Conservation (phyloP, 192 early-diverging fungal genomes). For the Linnemannia zychae region DNA sequence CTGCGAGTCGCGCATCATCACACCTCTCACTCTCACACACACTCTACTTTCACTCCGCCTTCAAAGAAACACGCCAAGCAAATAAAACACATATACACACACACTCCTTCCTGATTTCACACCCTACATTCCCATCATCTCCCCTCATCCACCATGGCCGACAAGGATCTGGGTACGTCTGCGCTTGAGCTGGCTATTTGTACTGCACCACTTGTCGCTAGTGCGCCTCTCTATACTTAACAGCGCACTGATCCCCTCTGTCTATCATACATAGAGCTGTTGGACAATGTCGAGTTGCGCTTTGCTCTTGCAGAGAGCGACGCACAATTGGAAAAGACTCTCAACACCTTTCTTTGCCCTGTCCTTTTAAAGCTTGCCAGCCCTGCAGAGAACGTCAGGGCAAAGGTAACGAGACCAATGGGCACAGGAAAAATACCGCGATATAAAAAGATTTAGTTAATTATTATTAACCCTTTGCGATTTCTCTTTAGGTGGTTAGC, state of each 20-base stretch:
- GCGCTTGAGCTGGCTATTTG: neutral
- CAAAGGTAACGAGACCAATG: conserved; percentile 50
- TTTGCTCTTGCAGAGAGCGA: conserved; percentile 81
- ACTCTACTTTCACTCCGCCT: no score
- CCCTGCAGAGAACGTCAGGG: conserved; percentile 55
- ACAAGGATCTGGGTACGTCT: conserved; percentile 43
- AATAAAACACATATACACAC: no score
- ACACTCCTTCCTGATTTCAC: no score
- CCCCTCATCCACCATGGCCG: conserved; percentile 36
- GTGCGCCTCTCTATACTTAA: neutral
- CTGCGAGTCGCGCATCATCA: no score
- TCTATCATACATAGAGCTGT: conserved; percentile 31
- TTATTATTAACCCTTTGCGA: no score
- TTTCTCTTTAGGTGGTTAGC: conserved; percentile 72
- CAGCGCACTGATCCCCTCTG: neutral
- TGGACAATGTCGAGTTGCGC: conserved; percentile 84
- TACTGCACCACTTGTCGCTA: neutral
- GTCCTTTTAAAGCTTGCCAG: conserved; percentile 77
- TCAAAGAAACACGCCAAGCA: no score
- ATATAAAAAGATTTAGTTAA: no score
- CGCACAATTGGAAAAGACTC: conserved; percentile 69
- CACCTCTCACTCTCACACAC: no score
- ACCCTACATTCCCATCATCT: neutral
- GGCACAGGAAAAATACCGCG: no score
- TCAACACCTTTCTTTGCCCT: conserved; percentile 76